Base-by-base conservation (phyloP, 2,329 filamentous ascomycete species). In the Sporothrix euskadiensis region DNA sequence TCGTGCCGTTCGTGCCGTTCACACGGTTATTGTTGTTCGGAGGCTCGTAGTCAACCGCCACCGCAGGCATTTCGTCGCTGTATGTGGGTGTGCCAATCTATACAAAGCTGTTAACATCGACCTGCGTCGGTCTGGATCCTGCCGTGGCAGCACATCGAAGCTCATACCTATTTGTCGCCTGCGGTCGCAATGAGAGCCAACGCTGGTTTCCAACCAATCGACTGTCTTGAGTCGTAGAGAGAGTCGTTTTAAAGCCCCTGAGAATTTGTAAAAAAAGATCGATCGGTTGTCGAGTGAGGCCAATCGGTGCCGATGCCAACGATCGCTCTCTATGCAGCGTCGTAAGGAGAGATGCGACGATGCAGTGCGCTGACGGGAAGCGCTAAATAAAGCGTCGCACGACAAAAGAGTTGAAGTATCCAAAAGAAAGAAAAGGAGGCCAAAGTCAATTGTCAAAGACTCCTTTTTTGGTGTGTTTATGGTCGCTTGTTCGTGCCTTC, bases 31-130 rank as follows among this genome's bases (percentile, higher is more conserved):
- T 47, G 61, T 19, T 63, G n/a, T 63, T 65, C 59, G 59, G 22
- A 7, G 47, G 32, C 22, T 66, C 59, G 71, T 44, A 2, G 35
- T 44, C 59, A 35, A 57, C 14, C 32, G 47, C 57, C 22, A n/a
- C 59, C 4, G 26, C 39, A 44, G 71, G 71, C 71, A 72, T 72
- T 39, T 16, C 57, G 56, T 54, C 41, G 10, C 22, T 66, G 22
- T 44, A 12, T 3, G n/a, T 30, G 61, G 22, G 39, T 26, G 35
- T 30, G 39, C 10, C 39, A 19, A 10, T 9, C 61, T 47, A 22
- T 6, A 22, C 32, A 66, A 44, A 47, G 12, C 8, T 47, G 39
- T 66, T 44, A 47, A 22, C 39, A 26, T 47, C n/a, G 61, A 39
- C 32, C 4, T 39, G 30, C 16, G 30, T 39, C 57, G 32, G 26